Base-by-base conservation (phyloP, 805 yeast genomes). In the Metschnikowia corniflorae region DNA sequence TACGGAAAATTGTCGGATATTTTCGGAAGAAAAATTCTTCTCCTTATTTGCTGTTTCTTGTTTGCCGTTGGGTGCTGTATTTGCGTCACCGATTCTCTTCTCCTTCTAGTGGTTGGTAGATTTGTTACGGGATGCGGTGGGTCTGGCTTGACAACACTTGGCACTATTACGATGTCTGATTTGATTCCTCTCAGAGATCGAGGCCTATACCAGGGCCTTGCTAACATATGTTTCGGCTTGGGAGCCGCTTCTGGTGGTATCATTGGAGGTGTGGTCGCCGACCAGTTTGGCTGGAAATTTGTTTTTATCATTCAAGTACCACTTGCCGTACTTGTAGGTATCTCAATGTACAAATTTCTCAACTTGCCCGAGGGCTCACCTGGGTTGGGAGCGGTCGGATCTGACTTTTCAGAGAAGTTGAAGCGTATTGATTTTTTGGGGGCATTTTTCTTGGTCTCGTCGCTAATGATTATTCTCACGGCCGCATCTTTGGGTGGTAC, bases 71-170 rank as follows among this genome's bases (percentile, higher is more conserved):
- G 73, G 1, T 68, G 73, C 35, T 49, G 74, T 9, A 67, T 78
- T 31, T 80, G 86, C 54, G 78, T 68, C 1, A 71, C 82, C 1
- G 60, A 63, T 58, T 77, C 58, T 53, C 74, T 50, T 10, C 46
- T 62, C 29, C 47, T 68, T 36, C 64, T 82, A 44, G 75, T 80
- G 6, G 43, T 74, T 19, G 83, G 83, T 4, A 65, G 86, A 50
- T 77, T 86, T 43, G 68, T 87, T 33, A 80, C 94, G 17, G 96
- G 96, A 14, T 73, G 84, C 38, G 96, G 96, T 9, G 95, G 95
- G n/a, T 93, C 95, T 5, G 96, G 96, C 1, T 74, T 87, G 52
- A 77, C 81, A 33, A 72, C 89, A 0, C 63, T 86, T 47, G 75
- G 86, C 13, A 80, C 95, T 6, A 82, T 87, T 39, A 72, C 88